These are phyloP conservation scores for Lepidium sativum DNA, from an alignment of 345 rosid species.

Conservation along the genomic window DNA sequence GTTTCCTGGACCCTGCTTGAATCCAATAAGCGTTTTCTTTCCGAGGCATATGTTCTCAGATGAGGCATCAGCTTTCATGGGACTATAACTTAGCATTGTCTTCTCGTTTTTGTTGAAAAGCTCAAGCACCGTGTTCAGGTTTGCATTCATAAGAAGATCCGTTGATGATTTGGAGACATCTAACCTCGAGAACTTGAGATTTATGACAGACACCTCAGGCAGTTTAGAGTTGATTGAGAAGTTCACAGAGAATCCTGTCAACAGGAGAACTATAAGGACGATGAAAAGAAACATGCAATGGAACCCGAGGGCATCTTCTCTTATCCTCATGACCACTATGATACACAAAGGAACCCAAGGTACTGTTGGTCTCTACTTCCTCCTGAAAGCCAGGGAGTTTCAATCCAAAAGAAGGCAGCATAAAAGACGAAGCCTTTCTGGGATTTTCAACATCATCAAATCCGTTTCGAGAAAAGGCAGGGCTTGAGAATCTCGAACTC, in stretches of 20 bases:
- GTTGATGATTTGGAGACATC: background rate
- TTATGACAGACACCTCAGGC: constrained; percentile 15
- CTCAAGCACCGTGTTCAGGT: constrained; percentile 10
- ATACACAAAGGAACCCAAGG: constrained; percentile 15
- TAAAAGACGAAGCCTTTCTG: background rate
- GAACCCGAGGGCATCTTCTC: constrained; percentile 5
- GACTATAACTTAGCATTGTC: constrained; percentile 1
- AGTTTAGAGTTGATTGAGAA: constrained; percentile 18
- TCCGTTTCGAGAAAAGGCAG: background rate
- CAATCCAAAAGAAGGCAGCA: constrained; percentile 6
- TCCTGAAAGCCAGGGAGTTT: constrained; percentile 9
- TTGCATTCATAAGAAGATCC: constrained; percentile 18
- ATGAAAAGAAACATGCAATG: constrained; percentile 8
- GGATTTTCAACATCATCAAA: background rate
- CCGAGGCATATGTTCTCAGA: constrained; percentile 21
- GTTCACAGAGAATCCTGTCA: constrained; percentile 7
- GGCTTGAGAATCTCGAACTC: constrained; percentile 16
- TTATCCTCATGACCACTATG: constrained; percentile 8
- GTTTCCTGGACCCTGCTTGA: constrained; percentile 14
- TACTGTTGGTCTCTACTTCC: constrained; percentile 1
- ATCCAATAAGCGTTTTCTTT: constrained; percentile 15
- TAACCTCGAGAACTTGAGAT: constrained; percentile 15
- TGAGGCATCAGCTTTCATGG: constrained; percentile 17
- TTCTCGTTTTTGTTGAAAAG: constrained; percentile 24
- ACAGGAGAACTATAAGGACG: constrained; percentile 10